Evolutionary conservation across 495 filamentous ascomycete species (phyloP).

Genomic region (Delitschia confertaspora): DNA sequence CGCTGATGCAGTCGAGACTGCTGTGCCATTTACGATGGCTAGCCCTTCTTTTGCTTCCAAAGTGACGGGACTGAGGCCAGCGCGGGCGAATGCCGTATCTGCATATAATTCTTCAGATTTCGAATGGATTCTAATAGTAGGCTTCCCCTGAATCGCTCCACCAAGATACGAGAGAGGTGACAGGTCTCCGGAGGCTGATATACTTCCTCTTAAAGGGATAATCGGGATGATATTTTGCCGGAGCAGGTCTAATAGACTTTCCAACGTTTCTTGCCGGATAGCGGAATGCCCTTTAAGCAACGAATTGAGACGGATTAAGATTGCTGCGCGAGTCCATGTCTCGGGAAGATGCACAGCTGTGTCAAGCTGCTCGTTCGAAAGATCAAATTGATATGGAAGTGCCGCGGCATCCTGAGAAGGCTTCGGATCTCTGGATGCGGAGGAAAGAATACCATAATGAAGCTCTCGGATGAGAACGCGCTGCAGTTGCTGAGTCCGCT

Average conservation of each 20-base stretch:
- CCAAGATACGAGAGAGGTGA: slow-evolving; percentile 55
- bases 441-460: background rate
- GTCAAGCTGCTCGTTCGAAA: too few species aligned
- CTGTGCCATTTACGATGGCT: slow-evolving; percentile 57
- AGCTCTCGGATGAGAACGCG: background rate
- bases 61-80: slow-evolving; percentile 39
- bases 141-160: slow-evolving; percentile 50
- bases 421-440: background rate
- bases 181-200: slow-evolving; percentile 63
- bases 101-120: slow-evolving; percentile 1
- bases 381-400: background rate
- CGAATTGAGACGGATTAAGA: slow-evolving; percentile 51
- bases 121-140: slow-evolving; percentile 29
- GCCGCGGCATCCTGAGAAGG: background rate
- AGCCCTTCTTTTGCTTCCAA: slow-evolving; percentile 56
- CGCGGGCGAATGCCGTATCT: slow-evolving; percentile 33
- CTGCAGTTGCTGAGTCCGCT: background rate
- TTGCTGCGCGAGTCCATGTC: slow-evolving; percentile 46
- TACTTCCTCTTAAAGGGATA: slow-evolving; percentile 54
- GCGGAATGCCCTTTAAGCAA: slow-evolving; percentile 50
- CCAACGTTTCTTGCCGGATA: slow-evolving; percentile 42
- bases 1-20: slow-evolving; percentile 45
- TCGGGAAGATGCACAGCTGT: too few species aligned
- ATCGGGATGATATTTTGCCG: slow-evolving; percentile 44
- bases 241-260: slow-evolving; percentile 36